phyloP scores from a whole-genome alignment of 306 rosid genomes.

The Mucuna pruriens region DNA sequence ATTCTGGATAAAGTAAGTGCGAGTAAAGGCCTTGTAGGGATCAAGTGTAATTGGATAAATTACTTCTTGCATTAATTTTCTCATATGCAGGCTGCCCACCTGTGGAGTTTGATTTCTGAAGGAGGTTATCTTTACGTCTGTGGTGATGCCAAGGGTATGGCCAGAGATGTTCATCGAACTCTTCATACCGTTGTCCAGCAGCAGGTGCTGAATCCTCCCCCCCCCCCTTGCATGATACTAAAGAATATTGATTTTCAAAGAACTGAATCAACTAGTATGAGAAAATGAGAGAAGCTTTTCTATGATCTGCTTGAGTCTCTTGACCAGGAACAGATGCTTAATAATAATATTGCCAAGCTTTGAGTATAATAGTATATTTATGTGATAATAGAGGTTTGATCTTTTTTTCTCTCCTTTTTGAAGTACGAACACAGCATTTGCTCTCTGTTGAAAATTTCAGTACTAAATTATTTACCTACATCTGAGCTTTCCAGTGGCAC shows the following conservation, averaged over 20 bases:
- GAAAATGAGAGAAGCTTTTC: neutral
- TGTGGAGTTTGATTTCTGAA: constrained; percentile 76
- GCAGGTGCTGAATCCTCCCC: constrained; percentile 57
- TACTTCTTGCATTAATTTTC: constrained; percentile 37
- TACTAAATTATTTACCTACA: neutral
- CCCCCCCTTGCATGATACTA: constrained; percentile 5
- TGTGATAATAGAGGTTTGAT: constrained; percentile 21
- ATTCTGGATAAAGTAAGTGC: constrained; percentile 73
- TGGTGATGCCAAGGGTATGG: constrained; percentile 99
- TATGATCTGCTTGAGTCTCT: neutral
- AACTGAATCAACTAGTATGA: neutral
- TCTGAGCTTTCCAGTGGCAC: neutral
- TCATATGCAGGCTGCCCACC: constrained; percentile 59
- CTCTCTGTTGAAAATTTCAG: constrained; percentile 2
- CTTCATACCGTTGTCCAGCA: constrained; percentile 78
- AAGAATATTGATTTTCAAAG: constrained; percentile 23
- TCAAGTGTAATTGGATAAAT: constrained; percentile 22
- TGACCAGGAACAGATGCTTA: neutral
- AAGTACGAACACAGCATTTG: constrained; percentile 20
- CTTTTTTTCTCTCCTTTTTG: neutral
- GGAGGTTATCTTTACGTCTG: constrained; percentile 90
- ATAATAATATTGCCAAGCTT: neutral
- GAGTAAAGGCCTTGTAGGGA: neutral
- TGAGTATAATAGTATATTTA: neutral
- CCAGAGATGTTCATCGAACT: constrained; percentile 86